A percentile compares a stretch with the other conserved stretches of the same genome.
phyloP scores from a whole-genome alignment of 2,329 filamentous ascomycete species.

The Bipolaris bicolor region DNA sequence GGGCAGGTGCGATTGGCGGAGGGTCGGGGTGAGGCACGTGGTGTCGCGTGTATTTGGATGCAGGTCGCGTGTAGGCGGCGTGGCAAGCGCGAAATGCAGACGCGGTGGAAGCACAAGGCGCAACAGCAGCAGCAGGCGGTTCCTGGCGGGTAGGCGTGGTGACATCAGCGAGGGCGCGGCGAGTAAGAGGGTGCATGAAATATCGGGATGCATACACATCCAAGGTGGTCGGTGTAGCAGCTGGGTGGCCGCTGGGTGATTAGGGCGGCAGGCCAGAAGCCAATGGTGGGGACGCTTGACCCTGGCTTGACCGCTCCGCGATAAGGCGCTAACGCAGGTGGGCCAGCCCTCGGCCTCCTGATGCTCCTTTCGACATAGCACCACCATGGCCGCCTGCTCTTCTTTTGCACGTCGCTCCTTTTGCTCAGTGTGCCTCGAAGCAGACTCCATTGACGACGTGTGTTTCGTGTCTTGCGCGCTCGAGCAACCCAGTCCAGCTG shows the following conservation, averaged over 20 bases:
- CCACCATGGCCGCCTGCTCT: conserved; percentile 4
- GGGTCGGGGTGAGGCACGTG: neutral
- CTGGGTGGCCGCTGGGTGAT: conserved; percentile 18
- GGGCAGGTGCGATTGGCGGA: neutral
- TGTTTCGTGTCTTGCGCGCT: neutral
- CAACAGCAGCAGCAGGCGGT: neutral
- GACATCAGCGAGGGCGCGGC: conserved; percentile 4
- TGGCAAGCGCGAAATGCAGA: neutral
- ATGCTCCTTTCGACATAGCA: conserved; percentile 23
- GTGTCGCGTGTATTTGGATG: neutral
- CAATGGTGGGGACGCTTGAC: conserved; percentile 15
- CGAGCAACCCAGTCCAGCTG: neutral
- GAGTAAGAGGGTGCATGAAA: conserved; percentile 7
- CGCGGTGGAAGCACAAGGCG: neutral
- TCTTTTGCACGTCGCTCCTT: conserved; percentile 11
- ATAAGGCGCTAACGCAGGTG: conserved; percentile 10
- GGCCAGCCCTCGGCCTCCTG: conserved; percentile 24
- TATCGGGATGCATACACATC: conserved; percentile 1
- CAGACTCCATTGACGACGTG: conserved; percentile 6
- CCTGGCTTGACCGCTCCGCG: conserved; percentile 13
- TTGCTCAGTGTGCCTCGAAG: conserved; percentile 8
- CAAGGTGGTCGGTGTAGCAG: conserved; percentile 8
- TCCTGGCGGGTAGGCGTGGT: neutral
- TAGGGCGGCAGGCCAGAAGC: conserved; percentile 17
- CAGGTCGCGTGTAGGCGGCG: neutral